phyloP scores from a whole-genome alignment of 176 grass and related monocot species.

The Musa beccarii region DNA sequence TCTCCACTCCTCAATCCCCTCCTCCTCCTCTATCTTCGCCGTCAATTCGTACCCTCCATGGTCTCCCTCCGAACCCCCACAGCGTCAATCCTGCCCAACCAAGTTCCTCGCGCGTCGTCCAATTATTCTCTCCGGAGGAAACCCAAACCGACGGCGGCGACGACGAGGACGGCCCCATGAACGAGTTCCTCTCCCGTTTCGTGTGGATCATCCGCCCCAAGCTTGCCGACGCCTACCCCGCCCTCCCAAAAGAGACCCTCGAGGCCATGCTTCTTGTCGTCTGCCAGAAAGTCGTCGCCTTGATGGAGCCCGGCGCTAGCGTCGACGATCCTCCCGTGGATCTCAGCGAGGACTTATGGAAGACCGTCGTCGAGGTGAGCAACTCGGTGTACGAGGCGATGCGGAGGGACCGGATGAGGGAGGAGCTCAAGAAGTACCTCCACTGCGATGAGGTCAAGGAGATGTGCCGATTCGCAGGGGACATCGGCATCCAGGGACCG shows the following conservation, averaged over 20 bases:
- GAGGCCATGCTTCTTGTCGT: constrained; percentile 81
- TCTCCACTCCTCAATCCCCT: constrained; percentile 22
- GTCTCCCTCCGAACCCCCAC: constrained; percentile 16
- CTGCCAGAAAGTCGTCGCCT: constrained; percentile 50
- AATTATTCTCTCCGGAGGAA: not conserved
- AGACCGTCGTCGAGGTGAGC: constrained; percentile 49
- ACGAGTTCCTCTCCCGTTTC: constrained; percentile 39
- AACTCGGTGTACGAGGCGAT: constrained; percentile 46
- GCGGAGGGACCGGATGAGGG: constrained; percentile 42
- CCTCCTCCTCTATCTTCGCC: constrained; percentile 21
- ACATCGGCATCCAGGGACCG: constrained; percentile 65
- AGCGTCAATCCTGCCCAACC: not conserved
- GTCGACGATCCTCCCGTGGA: constrained; percentile 13
- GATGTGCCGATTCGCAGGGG: constrained; percentile 79
- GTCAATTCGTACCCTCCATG: constrained; percentile 12
- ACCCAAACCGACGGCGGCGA: not conserved
- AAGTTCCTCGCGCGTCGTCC: constrained; percentile 17
- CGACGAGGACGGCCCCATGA: not conserved
- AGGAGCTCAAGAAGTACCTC: constrained; percentile 48
- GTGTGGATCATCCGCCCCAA: constrained; percentile 22
- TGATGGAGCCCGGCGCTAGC: constrained; percentile 17
- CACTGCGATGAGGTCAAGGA: constrained; percentile 87
- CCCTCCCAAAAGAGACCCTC: constrained; percentile 35
- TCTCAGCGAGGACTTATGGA: constrained; percentile 53
- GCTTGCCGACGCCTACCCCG: constrained; percentile 43